phyloP scores from a whole-genome alignment of 1,284 basidiomycete genomes.

The Sanguinoderma infundibulare region DNA sequence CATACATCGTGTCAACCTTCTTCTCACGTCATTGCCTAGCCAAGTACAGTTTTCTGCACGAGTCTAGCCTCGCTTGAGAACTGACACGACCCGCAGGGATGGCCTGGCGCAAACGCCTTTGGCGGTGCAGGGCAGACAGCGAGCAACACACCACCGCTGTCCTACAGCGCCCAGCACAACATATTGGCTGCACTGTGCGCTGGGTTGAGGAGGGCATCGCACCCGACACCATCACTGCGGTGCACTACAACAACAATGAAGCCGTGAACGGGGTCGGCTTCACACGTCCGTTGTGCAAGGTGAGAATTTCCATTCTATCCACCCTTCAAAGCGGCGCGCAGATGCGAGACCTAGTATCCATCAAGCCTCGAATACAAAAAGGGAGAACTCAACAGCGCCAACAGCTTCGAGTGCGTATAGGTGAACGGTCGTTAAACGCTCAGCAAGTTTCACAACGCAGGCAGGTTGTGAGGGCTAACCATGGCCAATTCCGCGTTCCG shows the following conservation, averaged over 20 bases:
- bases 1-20: background rate
- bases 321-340: background rate
- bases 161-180: slow-evolving; percentile 36
- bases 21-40: background rate
- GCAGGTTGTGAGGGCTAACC: too few species aligned
- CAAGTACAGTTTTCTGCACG: slow-evolving; percentile 7
- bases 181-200: slow-evolving; percentile 42
- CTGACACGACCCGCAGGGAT: slow-evolving; percentile 1
- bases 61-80: slow-evolving; percentile 2
- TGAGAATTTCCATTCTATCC: background rate
- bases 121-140: slow-evolving; percentile 29
- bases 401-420: slow-evolving; percentile 16
- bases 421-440: too few species aligned
- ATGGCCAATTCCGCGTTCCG: too few species aligned
- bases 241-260: slow-evolving; percentile 28
- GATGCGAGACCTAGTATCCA: slow-evolving; percentile 16
- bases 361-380: slow-evolving; percentile 14
- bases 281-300: slow-evolving; percentile 32
- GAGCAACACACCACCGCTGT: slow-evolving; percentile 28
- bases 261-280: slow-evolving; percentile 30
- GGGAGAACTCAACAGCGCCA: slow-evolving; percentile 18
- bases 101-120: slow-evolving; percentile 32
- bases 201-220: slow-evolving; percentile 46
- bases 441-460: too few species aligned
- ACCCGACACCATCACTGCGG: slow-evolving; percentile 38